phyloP scores from a whole-genome alignment of 2,329 filamentous ascomycete genomes.

The Coniochaeta hoffmannii region DNA sequence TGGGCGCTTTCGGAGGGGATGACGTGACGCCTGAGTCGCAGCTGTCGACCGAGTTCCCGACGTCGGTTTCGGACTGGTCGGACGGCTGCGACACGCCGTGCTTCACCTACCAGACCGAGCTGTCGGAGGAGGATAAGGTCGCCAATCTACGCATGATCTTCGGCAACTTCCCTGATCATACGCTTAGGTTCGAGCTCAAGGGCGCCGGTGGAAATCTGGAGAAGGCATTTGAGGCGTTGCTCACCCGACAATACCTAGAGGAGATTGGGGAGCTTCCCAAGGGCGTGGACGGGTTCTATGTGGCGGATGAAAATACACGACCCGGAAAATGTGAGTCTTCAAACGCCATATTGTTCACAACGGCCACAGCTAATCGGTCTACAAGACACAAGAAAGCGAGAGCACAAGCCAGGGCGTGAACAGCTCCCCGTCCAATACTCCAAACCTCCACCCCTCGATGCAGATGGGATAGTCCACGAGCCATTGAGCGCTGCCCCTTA shows the following conservation, averaged over 20 bases:
- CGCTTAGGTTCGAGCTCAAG: constrained; percentile 59
- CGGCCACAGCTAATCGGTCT: background rate
- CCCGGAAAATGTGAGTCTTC: constrained; percentile 23
- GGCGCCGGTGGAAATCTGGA: constrained; percentile 62
- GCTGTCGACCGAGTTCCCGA: constrained; percentile 10
- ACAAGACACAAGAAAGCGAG: background rate
- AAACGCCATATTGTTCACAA: background rate
- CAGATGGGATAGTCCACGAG: background rate
- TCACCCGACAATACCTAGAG: constrained; percentile 73
- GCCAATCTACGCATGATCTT: constrained; percentile 63
- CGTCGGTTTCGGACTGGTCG: constrained; percentile 13
- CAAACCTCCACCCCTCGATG: background rate
- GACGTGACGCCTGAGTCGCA: constrained; percentile 11
- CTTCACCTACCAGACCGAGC: constrained; percentile 18
- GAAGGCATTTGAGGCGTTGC: constrained; percentile 67
- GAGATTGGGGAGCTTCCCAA: constrained; percentile 56
- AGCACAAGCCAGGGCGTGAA: background rate
- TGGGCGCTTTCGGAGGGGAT: constrained; percentile 17
- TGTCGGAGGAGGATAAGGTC: constrained; percentile 53
- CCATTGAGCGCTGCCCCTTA: background rate
- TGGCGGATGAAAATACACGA: constrained; percentile 37
- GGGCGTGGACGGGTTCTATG: constrained; percentile 76
- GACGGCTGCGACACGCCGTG: constrained; percentile 16
- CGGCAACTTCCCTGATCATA: constrained; percentile 55
- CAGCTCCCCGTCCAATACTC: background rate